phyloP scores from a whole-genome alignment of 345 rosid genomes.

The Populus simonii region DNA sequence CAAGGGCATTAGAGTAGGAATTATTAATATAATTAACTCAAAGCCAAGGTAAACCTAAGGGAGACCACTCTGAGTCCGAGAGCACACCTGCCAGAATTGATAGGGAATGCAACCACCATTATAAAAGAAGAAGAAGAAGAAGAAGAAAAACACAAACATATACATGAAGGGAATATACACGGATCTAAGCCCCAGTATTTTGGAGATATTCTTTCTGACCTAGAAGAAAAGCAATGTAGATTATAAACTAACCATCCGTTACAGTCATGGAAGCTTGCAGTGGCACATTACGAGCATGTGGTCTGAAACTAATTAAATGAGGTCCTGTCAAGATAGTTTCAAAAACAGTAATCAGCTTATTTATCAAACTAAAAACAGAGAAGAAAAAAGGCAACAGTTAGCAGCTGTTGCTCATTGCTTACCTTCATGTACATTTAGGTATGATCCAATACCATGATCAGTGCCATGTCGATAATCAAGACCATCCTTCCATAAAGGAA shows the following conservation, averaged over 20 bases:
- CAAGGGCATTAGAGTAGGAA: neutral
- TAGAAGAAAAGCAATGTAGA: neutral
- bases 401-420: constrained; percentile 22
- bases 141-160: neutral
- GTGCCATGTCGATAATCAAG: constrained; percentile 98
- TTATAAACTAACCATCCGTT: constrained; percentile 72
- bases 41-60: no score
- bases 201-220: neutral
- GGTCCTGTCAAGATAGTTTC: constrained; percentile 62
- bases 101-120: neutral
- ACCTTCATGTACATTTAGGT: constrained; percentile 96
- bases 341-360: constrained; percentile 9
- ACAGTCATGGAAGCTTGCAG: constrained; percentile 98
- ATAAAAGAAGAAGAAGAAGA: neutral
- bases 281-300: constrained; percentile 77
- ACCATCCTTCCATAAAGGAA: constrained; percentile 86
- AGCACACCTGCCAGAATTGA: no score
- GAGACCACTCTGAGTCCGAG: no score
- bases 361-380: neutral
- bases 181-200: neutral
- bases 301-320: constrained; percentile 82
- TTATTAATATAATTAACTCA: no score
- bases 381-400: neutral
- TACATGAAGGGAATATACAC: neutral
- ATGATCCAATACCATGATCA: constrained; percentile 98